phyloP scores from a whole-genome alignment of 768 basidiomycete genomes.

The Stropharia rugosoannulata region DNA sequence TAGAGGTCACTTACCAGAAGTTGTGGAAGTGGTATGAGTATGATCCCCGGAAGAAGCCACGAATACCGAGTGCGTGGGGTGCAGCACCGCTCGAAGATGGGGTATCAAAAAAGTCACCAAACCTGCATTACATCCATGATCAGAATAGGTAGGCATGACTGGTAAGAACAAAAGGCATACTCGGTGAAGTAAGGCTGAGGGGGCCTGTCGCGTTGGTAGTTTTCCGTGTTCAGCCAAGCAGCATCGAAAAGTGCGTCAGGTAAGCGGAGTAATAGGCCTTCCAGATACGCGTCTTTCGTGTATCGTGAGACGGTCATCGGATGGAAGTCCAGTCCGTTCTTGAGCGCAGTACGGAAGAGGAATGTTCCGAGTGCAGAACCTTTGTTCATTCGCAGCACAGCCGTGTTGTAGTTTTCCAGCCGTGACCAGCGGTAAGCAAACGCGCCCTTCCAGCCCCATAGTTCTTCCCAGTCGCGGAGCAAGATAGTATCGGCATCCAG shows the following conservation, averaged over 20 bases:
- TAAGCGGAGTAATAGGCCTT: constrained; percentile 72
- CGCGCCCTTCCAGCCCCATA: constrained; percentile 93
- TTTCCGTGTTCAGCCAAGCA: constrained; percentile 92
- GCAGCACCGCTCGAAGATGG: constrained; percentile 68
- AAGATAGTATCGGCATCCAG: constrained; percentile 93
- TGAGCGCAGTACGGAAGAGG: constrained; percentile 88
- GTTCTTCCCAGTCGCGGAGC: constrained; percentile 93
- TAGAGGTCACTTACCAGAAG: constrained; percentile 61
- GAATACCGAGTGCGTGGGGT: constrained; percentile 81
- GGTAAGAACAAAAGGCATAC: constrained; percentile 37
- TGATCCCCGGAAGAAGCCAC: constrained; percentile 90
- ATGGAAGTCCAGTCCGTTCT: constrained; percentile 92
- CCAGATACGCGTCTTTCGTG: constrained; percentile 78
- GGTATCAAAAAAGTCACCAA: constrained; percentile 81
- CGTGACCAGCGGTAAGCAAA: constrained; percentile 97
- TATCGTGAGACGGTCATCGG: constrained; percentile 90
- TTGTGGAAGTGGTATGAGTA: constrained; percentile 96
- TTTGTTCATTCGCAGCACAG: constrained; percentile 86
- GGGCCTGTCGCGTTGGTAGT: constrained; percentile 86
- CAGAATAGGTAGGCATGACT: background rate
- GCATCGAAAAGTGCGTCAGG: constrained; percentile 94
- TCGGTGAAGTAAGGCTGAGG: constrained; percentile 90
- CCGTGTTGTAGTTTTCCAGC: constrained; percentile 90
- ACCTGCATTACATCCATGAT: constrained; percentile 41
- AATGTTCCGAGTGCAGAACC: constrained; percentile 87